These are phyloP conservation scores for Eucalyptus shirleyi DNA, from an alignment of 345 rosid genomes.

Conservation along the genomic window DNA sequence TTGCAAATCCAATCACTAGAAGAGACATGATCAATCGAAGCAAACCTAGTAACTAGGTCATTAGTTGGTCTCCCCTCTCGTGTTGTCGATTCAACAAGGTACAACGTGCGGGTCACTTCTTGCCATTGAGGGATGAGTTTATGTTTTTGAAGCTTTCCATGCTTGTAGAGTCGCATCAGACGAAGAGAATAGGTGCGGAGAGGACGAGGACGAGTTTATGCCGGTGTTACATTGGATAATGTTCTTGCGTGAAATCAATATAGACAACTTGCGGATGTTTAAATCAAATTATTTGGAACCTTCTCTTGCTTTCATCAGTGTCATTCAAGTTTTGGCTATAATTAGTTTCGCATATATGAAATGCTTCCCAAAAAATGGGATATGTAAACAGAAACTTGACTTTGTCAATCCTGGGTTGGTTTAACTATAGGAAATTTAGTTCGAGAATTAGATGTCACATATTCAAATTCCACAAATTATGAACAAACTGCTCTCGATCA, in stretches of 20 bases:
- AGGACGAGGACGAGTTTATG: not conserved
- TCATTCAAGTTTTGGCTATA: not conserved
- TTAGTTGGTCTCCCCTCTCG: not conserved
- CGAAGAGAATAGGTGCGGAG: not conserved
- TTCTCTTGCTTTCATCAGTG: not conserved
- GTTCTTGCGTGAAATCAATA: not conserved
- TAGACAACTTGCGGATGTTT: not conserved
- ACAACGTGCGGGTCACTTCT: not conserved
- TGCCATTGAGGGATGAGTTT: not conserved
- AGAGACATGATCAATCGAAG: not conserved
- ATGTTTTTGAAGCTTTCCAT: not conserved
- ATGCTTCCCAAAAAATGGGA: not conserved
- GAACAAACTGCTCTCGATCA: not conserved
- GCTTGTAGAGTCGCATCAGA: not conserved
- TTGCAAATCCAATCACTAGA: not conserved
- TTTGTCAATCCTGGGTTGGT: not conserved
- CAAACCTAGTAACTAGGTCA: not conserved
- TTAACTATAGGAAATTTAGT: not conserved
- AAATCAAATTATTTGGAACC: not conserved
- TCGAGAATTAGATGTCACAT: not conserved
- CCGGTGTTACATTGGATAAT: not conserved
- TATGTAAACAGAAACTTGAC: too few species aligned
- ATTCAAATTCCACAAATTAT: not conserved
- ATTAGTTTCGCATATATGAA: not conserved
- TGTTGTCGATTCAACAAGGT: not conserved